These are phyloP conservation scores for Pascua guehoae DNA, from an alignment of 1,284 basidiomycete genomes.

Conservation along the genomic window DNA sequence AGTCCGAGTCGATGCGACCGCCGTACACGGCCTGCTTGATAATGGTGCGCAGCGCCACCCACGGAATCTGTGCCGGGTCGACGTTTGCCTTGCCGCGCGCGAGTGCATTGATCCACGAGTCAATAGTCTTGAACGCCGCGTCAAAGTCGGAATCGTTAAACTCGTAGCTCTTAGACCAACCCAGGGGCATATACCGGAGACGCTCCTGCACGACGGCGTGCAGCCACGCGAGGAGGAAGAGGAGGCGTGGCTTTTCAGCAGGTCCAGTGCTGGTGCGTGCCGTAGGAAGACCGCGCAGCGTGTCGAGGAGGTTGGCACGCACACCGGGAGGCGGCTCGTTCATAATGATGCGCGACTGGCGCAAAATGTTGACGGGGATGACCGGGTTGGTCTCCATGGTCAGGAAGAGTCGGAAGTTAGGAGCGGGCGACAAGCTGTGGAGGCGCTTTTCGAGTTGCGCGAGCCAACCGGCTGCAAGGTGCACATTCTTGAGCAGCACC, in stretches of 20 bases:
- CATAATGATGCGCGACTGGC: constrained; percentile 92
- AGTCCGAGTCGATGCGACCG: constrained; percentile 87
- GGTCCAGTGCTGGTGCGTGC: constrained; percentile 65
- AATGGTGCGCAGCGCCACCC: constrained; percentile 83
- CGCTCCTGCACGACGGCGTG: constrained; percentile 95
- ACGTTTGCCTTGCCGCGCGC: constrained; percentile 86
- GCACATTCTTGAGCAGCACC: constrained; percentile 94
- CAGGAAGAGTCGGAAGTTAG: constrained; percentile 88
- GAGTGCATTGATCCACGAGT: constrained; percentile 73
- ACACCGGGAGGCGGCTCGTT: constrained; percentile 95
- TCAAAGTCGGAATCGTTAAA: constrained; percentile 97
- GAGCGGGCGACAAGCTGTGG: constrained; percentile 83
- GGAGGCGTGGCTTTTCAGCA: constrained; percentile 81
- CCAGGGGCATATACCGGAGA: constrained; percentile 85
- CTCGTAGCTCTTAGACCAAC: constrained; percentile 93
- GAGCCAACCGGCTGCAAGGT: constrained; percentile 89
- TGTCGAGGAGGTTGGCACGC: constrained; percentile 89
- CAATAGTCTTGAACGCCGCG: constrained; percentile 86
- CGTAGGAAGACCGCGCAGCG: constrained; percentile 72
- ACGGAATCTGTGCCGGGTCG: constrained; percentile 83
- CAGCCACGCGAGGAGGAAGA: constrained; percentile 97
- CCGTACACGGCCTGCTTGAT: constrained; percentile 95
- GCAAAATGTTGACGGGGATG: constrained; percentile 91
- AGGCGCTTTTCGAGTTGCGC: constrained; percentile 92
- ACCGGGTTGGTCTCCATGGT: constrained; percentile 85